These are phyloP conservation scores for Penicillium sp. DNA, from an alignment of 2,329 filamentous ascomycete genomes.

Conservation along the genomic window DNA sequence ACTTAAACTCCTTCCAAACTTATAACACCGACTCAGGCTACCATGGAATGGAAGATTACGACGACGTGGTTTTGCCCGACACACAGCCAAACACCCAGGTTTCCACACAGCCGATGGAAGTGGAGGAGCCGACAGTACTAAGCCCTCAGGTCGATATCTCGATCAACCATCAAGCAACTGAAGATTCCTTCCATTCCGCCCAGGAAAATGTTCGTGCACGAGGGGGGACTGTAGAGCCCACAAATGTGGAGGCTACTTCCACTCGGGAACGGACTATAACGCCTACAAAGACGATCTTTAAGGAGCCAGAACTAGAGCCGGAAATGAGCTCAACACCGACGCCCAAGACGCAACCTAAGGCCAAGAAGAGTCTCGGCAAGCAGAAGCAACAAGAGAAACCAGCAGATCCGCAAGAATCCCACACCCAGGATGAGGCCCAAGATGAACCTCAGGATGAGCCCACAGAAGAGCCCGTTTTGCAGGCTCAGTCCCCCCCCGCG, in stretches of 20 bases:
- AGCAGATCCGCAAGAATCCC: not conserved
- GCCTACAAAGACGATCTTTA: not conserved
- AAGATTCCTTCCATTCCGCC: constrained; percentile 51
- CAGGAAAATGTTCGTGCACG: constrained; percentile 39
- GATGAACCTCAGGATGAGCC: constrained; percentile 8
- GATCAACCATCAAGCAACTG: constrained; percentile 40
- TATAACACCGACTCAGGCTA: constrained; percentile 51
- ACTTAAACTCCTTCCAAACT: constrained; percentile 41
- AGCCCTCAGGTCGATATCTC: constrained; percentile 25
- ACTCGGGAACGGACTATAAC: constrained; percentile 16
- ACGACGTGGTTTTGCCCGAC: constrained; percentile 39
- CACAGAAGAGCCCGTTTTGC: constrained; percentile 7
- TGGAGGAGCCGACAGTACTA: constrained; percentile 21
- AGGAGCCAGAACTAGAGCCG: constrained; percentile 5
- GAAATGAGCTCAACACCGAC: constrained; percentile 9
- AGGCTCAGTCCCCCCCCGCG: constrained; percentile 15
- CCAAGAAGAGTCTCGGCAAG: not conserved
- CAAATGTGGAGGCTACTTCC: constrained; percentile 30
- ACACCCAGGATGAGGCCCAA: constrained; percentile 19
- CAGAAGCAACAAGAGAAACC: constrained; percentile 4
- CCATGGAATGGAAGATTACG: constrained; percentile 47
- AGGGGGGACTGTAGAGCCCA: constrained; percentile 40
- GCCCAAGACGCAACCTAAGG: not conserved
- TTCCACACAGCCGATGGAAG: constrained; percentile 35
- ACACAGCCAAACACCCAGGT: constrained; percentile 33